A percentile compares a stretch with the other conserved stretches of the same genome.
Evolutionary conservation across 2,329 filamentous ascomycete genomes (phyloP).

Genomic region (Verticillium nonalfalfae): DNA sequence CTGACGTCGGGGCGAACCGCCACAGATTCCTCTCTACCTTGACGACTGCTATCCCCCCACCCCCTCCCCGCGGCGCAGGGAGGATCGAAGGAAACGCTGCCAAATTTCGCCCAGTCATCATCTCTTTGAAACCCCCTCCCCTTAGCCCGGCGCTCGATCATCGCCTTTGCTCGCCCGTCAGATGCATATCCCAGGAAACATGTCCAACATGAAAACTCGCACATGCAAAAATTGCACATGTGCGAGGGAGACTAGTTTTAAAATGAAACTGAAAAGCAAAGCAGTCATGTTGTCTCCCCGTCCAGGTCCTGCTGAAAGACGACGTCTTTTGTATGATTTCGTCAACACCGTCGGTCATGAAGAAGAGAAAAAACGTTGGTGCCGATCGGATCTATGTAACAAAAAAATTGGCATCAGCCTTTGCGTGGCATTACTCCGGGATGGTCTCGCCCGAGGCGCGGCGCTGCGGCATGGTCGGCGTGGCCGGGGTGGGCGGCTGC

Average conservation of each 20-base stretch:
- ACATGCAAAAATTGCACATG: neutral
- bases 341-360: too few species aligned
- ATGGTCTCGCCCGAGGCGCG: constrained; percentile 5
- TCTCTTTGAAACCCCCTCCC: neutral
- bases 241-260: too few species aligned
- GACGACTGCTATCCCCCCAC: neutral
- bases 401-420: too few species aligned
- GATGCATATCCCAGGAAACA: neutral
- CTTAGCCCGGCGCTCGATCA: too few species aligned
- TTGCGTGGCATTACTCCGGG: constrained; percentile 6
- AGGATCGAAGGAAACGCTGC: neutral
- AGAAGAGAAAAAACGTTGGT: too few species aligned
- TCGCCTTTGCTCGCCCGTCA: neutral
- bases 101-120: neutral
- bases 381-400: too few species aligned
- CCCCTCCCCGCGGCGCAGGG: neutral
- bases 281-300: too few species aligned
- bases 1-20: neutral
- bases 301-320: too few species aligned
- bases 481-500: neutral
- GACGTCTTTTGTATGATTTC: too few species aligned
- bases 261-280: too few species aligned
- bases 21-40: neutral
- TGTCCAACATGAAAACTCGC: neutral
- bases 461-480: neutral